Evolutionary conservation across 768 basidiomycete genomes (phyloP), one percentile per base, ranked within the genome.

Genomic region (Brasilioporus rufonigricans): DNA sequence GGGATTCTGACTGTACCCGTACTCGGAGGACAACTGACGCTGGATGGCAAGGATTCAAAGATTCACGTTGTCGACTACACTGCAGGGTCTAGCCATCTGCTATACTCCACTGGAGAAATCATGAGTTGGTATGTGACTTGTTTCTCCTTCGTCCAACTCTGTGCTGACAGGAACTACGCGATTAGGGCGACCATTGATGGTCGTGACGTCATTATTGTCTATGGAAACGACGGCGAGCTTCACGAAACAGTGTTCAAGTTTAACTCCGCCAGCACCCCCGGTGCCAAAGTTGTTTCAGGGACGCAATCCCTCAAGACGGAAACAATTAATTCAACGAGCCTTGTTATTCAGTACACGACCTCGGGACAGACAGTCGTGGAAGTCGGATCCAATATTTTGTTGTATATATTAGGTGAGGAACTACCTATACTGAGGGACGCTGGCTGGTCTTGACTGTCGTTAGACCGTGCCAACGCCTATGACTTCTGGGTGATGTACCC

Each of bases 31-130:
- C 67, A 66, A 21, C 68, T 81, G 31, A 60, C 73, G 0, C 66
- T 81, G n/a, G 71, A 73, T 52, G 80, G 80, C n/a, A 78, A 76
- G 63, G 79, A 81, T 57, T 80, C 80, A 0, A 81, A 81, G 62
- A 70, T 80, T 33, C 76, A 80, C 52, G 73, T 81, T 13, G 77
- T 79, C 2, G 79, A 80, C 56, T 80, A 80, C 53, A 52, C 54
- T 21, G 78, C 78, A 39, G 80, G 80, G 14, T 71, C 70, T 8
- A 76, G 69, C 7, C 73, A 70, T 26, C 44, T 80, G 39, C 58
- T 80, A 2, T 80, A 80, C 52, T 80, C 80, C 5, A 77, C 77
- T 14, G 77, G 68, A 6, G 80, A 81, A 61, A 74, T 80, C 21
- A 62, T 80, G 61, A 78, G 79, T 9, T 81, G 80, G 80, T 75